Evolutionary conservation across 495 filamentous ascomycete species (phyloP), one percentile per base, ranked within the genome.

Genomic region (Aspergillus saccharolyticus): DNA sequence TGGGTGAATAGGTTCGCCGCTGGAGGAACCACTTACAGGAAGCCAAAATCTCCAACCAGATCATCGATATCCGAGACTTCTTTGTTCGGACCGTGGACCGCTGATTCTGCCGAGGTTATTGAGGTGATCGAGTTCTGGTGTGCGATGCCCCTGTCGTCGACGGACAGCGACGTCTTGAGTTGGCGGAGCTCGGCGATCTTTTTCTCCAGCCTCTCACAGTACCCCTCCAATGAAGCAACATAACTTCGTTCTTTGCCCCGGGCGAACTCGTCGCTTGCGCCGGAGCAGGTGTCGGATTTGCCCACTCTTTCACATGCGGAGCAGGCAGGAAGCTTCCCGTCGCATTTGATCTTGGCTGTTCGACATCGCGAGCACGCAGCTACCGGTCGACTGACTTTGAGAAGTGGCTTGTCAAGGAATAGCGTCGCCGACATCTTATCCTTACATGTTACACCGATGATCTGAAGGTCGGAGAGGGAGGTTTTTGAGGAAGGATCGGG

Each of bases 171-270:
- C 55, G 80, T 80, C 64, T 83, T 84, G 42, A 83, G 81, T 33
- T 74, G 74, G 55, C 67, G 75, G 9, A 77, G 52, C 63, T 87
- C 86, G 24, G 74, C 70, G 43, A 93, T 75, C 59, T 80, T 79
- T 67, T 82, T 86, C 68, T 94, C 88, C 15, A 97, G 81, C 72
- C 85, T 90, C 66, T 96, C 92, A 59, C 93, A 85, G 53, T 88
- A 87, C 5, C 88, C 83, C 70, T 97, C 93, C 21, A 97, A 78
- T 2, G 91, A 93, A 7, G 91, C 90, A 25, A 96, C 91, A 75
- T 96, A 97, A 69, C 90, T 96, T 63, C 92, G 80, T 67, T 97
- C 93, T 72, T 96, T 96, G 22, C 93, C 93, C 55, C 88, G 83
- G 15, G 92, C 91, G 70, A 96, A 96, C 70, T 96, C 89, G 66